phyloP scores from a whole-genome alignment of 2,329 filamentous ascomycete genomes.

The Apiospora koreana region DNA sequence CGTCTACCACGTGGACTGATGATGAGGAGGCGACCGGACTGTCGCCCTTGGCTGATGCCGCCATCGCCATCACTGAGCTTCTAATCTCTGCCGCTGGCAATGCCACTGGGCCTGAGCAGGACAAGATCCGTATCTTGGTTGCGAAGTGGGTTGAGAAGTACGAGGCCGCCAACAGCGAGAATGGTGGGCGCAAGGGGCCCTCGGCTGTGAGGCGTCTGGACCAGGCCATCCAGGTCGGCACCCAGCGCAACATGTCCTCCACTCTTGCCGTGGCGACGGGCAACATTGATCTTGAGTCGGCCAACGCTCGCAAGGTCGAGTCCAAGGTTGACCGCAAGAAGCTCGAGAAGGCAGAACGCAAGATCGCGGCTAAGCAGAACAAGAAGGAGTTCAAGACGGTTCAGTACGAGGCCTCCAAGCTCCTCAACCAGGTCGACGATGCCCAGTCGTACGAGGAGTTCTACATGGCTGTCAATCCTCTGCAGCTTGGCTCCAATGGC shows the following conservation, averaged over 20 bases:
- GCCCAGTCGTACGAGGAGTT: slow-evolving; percentile 97
- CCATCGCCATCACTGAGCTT: slow-evolving; percentile 80
- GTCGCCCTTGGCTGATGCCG: slow-evolving; percentile 83
- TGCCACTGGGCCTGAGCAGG: slow-evolving; percentile 69
- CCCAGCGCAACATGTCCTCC: slow-evolving; percentile 93
- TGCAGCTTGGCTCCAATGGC: slow-evolving; percentile 74
- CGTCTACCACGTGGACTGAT: slow-evolving; percentile 77
- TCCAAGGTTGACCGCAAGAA: slow-evolving; percentile 98
- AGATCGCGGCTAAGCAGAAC: slow-evolving; percentile 97
- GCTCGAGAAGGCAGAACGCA: slow-evolving; percentile 96
- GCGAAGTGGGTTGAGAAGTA: slow-evolving; percentile 87
- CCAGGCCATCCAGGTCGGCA: slow-evolving; percentile 91
- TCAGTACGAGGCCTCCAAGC: slow-evolving; percentile 90
- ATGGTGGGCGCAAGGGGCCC: slow-evolving; percentile 69
- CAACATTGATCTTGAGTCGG: slow-evolving; percentile 89
- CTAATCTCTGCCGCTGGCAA: slow-evolving; percentile 92
- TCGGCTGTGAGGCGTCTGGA: slow-evolving; percentile 83
- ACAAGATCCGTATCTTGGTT: slow-evolving; percentile 79
- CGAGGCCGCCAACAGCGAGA: slow-evolving; percentile 73
- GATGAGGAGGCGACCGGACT: slow-evolving; percentile 70
- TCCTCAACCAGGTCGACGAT: slow-evolving; percentile 80
- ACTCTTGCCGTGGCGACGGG: slow-evolving; percentile 85
- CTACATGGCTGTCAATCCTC: slow-evolving; percentile 98
- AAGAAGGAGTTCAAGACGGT: slow-evolving; percentile 99
- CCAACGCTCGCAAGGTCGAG: slow-evolving; percentile 90